phyloP scores from a whole-genome alignment of 2,329 filamentous ascomycete species.

The Botryosphaeria dothidea region DNA sequence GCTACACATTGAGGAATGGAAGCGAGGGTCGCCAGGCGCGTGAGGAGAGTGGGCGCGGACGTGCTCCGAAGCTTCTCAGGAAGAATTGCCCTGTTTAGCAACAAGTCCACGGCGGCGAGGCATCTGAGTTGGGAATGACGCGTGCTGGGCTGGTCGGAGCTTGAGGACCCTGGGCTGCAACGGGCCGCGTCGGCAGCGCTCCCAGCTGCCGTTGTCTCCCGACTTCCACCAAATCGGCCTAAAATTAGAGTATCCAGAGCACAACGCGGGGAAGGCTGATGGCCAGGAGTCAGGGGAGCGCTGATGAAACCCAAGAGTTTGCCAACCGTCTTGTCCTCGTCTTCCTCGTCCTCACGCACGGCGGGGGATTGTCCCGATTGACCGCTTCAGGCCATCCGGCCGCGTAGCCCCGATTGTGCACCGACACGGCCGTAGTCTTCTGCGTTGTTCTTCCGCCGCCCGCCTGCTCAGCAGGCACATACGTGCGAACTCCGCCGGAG shows the following conservation, averaged over 20 bases:
- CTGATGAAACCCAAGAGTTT: neutral
- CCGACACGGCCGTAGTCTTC: slow-evolving; percentile 12
- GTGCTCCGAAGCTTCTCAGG: neutral
- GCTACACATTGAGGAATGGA: neutral
- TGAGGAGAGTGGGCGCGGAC: neutral
- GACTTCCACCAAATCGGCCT: neutral
- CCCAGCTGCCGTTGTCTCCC: neutral
- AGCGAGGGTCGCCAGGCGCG: neutral
- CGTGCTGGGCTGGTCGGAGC: neutral
- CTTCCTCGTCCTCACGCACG: neutral
- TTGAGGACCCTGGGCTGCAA: neutral
- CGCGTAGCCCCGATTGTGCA: neutral
- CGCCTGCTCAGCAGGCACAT: neutral
- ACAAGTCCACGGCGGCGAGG: neutral
- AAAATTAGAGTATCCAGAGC: neutral
- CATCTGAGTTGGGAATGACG: neutral
- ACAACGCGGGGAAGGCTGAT: too few species aligned
- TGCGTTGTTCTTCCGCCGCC: neutral
- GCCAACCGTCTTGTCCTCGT: neutral
- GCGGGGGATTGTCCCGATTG: neutral
- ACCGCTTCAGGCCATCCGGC: neutral
- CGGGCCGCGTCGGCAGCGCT: slow-evolving; percentile 6
- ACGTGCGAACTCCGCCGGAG: neutral
- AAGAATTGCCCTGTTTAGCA: neutral
- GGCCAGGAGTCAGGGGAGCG: neutral